Evolutionary conservation across 1,284 basidiomycete genomes (phyloP).

Genomic region (Irpex sp.): DNA sequence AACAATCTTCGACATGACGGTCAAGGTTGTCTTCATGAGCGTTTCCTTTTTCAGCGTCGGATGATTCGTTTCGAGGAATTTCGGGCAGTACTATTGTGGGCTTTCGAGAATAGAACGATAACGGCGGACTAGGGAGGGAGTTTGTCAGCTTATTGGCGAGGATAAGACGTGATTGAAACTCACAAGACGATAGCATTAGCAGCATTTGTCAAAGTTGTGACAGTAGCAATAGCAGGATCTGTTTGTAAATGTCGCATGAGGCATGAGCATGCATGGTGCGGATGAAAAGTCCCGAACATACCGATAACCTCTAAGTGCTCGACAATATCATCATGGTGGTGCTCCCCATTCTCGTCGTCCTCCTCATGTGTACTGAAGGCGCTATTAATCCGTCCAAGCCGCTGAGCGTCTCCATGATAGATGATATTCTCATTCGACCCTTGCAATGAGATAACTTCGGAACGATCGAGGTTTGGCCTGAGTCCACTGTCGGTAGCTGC

Average conservation of each 20-base stretch:
- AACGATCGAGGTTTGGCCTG: not conserved
- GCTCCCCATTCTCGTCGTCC: conserved; percentile 24
- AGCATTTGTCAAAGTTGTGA: conserved; percentile 73
- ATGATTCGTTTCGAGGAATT: conserved; percentile 13
- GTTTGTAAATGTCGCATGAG: not conserved
- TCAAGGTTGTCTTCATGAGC: conserved; percentile 61
- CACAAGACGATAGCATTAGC: conserved; percentile 75
- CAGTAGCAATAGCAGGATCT: conserved; percentile 73
- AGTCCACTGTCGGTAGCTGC: not conserved
- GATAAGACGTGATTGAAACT: conserved; percentile 10
- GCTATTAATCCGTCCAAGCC: conserved; percentile 41
- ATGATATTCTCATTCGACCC: conserved; percentile 32
- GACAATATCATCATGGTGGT: conserved; percentile 71
- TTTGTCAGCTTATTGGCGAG: conserved; percentile 6
- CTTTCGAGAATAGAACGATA: conserved; percentile 65
- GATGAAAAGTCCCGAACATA: conserved; percentile 22
- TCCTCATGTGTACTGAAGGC: conserved; percentile 35
- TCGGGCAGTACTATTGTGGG: conserved; percentile 59
- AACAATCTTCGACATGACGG: conserved; percentile 75
- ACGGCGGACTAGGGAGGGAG: conserved; percentile 48
- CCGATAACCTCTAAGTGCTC: conserved; percentile 79
- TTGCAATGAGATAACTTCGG: conserved; percentile 22
- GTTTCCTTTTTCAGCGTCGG: conserved; percentile 31
- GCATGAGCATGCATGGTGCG: not conserved
- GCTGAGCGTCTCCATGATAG: conserved; percentile 21